These are phyloP conservation scores for Lentinula edodes DNA, from an alignment of 768 basidiomycete species.

Conservation along the genomic window DNA sequence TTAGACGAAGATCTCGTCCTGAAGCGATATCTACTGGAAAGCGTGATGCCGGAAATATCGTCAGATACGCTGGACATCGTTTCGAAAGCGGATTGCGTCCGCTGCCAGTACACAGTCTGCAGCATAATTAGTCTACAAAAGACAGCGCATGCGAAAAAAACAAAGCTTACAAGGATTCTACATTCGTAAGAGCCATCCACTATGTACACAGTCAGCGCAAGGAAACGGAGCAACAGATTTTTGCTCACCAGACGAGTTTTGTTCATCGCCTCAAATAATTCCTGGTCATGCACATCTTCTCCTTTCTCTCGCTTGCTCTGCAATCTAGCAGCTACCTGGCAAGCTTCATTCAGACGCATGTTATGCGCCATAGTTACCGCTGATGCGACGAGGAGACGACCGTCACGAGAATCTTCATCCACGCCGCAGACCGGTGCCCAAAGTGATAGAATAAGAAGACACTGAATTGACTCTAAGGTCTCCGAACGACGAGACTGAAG, in stretches of 20 bases:
- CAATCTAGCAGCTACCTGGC: slow-evolving; percentile 22
- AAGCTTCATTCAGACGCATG: slow-evolving; percentile 31
- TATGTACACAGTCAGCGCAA: slow-evolving; percentile 10
- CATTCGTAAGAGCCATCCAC: slow-evolving; percentile 29
- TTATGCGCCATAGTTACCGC: slow-evolving; percentile 41
- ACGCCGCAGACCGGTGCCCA: slow-evolving; percentile 31
- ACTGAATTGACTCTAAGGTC: slow-evolving; percentile 34
- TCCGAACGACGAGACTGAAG: slow-evolving; percentile 27
- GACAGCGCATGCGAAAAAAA: not conserved
- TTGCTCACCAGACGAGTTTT: slow-evolving; percentile 31
- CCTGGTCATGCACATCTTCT: slow-evolving; percentile 16
- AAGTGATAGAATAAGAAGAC: slow-evolving; percentile 32
- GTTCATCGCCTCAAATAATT: slow-evolving; percentile 23
- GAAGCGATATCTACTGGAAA: slow-evolving; percentile 17
- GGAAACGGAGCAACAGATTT: not conserved
- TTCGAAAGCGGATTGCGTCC: slow-evolving; percentile 29
- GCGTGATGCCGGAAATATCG: slow-evolving; percentile 19
- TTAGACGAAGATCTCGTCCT: slow-evolving; percentile 26
- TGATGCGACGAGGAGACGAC: not conserved
- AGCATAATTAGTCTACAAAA: not conserved
- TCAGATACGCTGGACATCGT: slow-evolving; percentile 19
- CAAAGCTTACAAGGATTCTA: slow-evolving; percentile 28
- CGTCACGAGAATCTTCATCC: not conserved
- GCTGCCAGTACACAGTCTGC: slow-evolving; percentile 31
- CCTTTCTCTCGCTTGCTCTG: slow-evolving; percentile 16